Evolutionary conservation across 805 yeast species (phyloP).

Genomic region (Jamesozyma rosinii): DNA sequence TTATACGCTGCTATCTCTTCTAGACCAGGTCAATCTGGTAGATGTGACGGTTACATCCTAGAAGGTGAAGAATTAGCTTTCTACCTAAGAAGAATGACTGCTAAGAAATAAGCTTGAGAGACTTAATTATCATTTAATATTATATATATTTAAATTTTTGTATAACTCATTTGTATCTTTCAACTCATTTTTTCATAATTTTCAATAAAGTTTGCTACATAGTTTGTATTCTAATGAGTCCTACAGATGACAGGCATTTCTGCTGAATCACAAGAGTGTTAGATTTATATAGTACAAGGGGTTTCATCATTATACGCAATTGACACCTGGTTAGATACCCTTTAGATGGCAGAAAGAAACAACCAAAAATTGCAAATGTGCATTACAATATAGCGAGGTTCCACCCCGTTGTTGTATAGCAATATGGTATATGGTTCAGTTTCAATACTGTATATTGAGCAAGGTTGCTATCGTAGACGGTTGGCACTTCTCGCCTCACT

Average conservation of each 20-base stretch:
- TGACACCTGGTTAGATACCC: too few relatives aligned
- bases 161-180: constrained; percentile 3
- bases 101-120: constrained; percentile 72
- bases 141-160: constrained; percentile 1
- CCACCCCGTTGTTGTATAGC: too few relatives aligned
- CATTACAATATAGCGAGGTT: too few relatives aligned
- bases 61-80: constrained; percentile 99
- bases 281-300: too few relatives aligned
- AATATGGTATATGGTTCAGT: too few relatives aligned
- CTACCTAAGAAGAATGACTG: constrained; percentile 99
- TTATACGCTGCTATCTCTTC: constrained; percentile 97
- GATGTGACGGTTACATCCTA: constrained; percentile 99
- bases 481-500: too few relatives aligned
- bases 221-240: too few relatives aligned
- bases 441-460: too few relatives aligned
- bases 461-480: too few relatives aligned
- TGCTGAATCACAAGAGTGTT: too few relatives aligned
- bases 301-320: too few relatives aligned
- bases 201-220: background rate
- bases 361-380: background rate
- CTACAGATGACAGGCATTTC: too few relatives aligned
- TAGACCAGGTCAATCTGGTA: constrained; percentile 99
- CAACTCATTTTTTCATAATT: constrained; percentile 1
- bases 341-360: background rate
- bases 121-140: constrained; percentile 1